A percentile compares a stretch with the other conserved stretches of the same genome.
phyloP scores from a whole-genome alignment of 2,329 filamentous ascomycete genomes.

The Fusarium pseudonygamai region DNA sequence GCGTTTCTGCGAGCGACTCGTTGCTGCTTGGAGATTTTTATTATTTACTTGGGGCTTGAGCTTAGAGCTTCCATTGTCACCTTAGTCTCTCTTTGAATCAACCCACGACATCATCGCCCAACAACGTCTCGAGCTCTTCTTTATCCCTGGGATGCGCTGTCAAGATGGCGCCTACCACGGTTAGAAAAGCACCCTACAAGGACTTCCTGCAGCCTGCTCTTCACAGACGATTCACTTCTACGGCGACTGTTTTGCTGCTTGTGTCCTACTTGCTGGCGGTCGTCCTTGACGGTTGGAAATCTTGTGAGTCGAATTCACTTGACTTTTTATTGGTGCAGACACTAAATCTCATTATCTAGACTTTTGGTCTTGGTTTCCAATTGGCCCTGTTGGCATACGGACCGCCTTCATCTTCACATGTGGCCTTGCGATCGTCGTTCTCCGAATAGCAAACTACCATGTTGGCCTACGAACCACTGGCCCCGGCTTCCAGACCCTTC shows the following conservation, averaged over 20 bases:
- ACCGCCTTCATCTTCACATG: constrained; percentile 79
- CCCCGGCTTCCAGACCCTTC: constrained; percentile 73
- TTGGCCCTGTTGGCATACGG: constrained; percentile 79
- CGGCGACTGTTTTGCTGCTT: constrained; percentile 73
- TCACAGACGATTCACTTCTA: constrained; percentile 85
- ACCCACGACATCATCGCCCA: constrained; percentile 29
- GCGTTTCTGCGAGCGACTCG: constrained; percentile 31
- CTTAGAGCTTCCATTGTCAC: constrained; percentile 17
- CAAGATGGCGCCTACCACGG: constrained; percentile 62
- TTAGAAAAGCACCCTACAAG: constrained; percentile 75
- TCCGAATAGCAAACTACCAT: constrained; percentile 87
- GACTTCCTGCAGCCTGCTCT: constrained; percentile 91
- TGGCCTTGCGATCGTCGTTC: constrained; percentile 79
- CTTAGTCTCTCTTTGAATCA: constrained; percentile 9
- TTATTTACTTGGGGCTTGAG: constrained; percentile 44
- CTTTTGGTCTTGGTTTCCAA: constrained; percentile 87
- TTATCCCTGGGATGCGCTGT: constrained; percentile 55
- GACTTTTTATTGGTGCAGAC: background rate
- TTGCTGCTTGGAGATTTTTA: constrained; percentile 50
- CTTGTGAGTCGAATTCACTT: constrained; percentile 63
- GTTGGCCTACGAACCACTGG: constrained; percentile 76
- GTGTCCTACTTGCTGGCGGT: constrained; percentile 80
- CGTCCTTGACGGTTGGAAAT: constrained; percentile 73
- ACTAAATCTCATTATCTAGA: constrained; percentile 57
- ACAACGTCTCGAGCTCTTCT: constrained; percentile 27